Evolutionary conservation across 1,284 basidiomycete species (phyloP).

Genomic region (Malassezia obtusa): DNA sequence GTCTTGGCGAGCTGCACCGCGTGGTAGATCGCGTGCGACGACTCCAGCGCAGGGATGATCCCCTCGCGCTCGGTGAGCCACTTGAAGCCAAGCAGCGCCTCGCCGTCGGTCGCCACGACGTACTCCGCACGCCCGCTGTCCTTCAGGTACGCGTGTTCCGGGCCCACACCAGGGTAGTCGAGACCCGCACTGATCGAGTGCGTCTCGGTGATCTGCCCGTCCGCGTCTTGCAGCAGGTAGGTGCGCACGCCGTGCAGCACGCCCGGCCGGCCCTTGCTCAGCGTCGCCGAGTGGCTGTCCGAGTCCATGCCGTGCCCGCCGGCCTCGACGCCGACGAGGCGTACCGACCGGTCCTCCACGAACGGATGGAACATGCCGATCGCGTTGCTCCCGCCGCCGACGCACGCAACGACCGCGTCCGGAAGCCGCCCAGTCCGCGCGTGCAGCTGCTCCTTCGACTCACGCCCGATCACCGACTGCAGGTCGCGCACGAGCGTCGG

Average conservation of each 20-base stretch:
- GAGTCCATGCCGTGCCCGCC: slow-evolving; percentile 70
- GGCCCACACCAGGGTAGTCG: slow-evolving; percentile 65
- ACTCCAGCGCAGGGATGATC: slow-evolving; percentile 94
- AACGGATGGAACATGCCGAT: slow-evolving; percentile 58
- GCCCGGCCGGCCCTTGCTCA: slow-evolving; percentile 78
- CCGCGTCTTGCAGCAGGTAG: slow-evolving; percentile 77
- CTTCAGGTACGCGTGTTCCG: slow-evolving; percentile 94
- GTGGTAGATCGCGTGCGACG: slow-evolving; percentile 88
- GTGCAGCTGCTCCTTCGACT: slow-evolving; percentile 80
- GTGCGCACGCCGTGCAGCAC: slow-evolving; percentile 93
- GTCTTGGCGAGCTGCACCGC: slow-evolving; percentile 75
- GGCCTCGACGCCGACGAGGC: slow-evolving; percentile 44
- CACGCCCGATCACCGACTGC: slow-evolving; percentile 86
- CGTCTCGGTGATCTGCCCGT: slow-evolving; percentile 90
- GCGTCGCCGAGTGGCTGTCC: slow-evolving; percentile 77
- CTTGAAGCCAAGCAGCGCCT: slow-evolving; percentile 85
- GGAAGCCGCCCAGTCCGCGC: slow-evolving; percentile 72
- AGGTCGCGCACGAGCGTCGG: slow-evolving; percentile 97
- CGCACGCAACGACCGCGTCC: slow-evolving; percentile 88
- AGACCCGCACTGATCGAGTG: slow-evolving; percentile 93
- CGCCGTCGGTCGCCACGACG: slow-evolving; percentile 79
- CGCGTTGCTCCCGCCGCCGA: slow-evolving; percentile 92
- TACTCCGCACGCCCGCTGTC: slow-evolving; percentile 88
- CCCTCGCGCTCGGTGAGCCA: slow-evolving; percentile 84
- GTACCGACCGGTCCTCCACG: slow-evolving; percentile 34